Evolutionary conservation across 164 flowering plant genomes (phyloP), one percentile per base, ranked within the genome.

Genomic region (Chimonanthus salicifolius): DNA sequence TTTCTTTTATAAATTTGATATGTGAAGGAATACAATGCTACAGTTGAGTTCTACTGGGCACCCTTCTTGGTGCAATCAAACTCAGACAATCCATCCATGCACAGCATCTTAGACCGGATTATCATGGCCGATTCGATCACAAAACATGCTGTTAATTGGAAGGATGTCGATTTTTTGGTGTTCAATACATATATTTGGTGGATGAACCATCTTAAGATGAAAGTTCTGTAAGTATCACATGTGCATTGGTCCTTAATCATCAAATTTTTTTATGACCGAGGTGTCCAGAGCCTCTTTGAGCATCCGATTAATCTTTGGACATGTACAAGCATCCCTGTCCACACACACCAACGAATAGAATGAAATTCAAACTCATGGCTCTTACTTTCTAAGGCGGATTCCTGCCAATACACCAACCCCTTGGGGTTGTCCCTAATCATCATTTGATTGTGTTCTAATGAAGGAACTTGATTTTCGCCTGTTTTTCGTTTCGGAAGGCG

Each of bases 151-250:
- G 78, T 87, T 7, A 71, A 84, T 70, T 96, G 98, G 99, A 84
- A 85, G 75, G 82, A 88, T 63, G 99, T 96, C 64, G 99, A 96
- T 76, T 89, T 96, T 49, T 80, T 96, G 54, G 82, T 96, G 58
- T 96, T 96, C 79, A 96, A 94, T 73, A 81, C 97, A 13, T 96
- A 94, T 82, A 74, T 96, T 71, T 96, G 99, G 99, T 96, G 99
- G 98, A 87, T 33, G 97, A 80, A 97, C 90, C 33, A 33, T 74
- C 96, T 93, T 74, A 92, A 94, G 6, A 87, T 95, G n/a, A 95
- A 92, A 87, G 77, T 95, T 49, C 74, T 82, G 99, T 94, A 67
- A 87, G 94, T 86, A 45, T 62, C 3, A 62, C 13, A 13, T 15
- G 44, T 45, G 15, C 48, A 3, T 21, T 72, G 33, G 33, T 33